Base-by-base conservation (phyloP, 371 early-diverging fungal genomes). In the Lichtheimia hyalospora region DNA sequence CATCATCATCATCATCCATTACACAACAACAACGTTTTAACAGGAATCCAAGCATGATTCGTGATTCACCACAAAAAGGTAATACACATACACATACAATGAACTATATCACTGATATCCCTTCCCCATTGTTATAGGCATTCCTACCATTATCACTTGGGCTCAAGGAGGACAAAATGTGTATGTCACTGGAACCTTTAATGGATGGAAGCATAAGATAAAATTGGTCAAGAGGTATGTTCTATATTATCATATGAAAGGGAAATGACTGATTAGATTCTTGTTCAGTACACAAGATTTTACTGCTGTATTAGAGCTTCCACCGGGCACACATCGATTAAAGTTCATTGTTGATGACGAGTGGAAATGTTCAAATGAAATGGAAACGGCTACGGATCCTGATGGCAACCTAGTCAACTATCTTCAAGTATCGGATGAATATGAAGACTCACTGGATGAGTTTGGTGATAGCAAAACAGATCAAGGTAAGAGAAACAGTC, bases 271-370 rank as follows among this genome's bases (percentile, higher is more conserved):
- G 40, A 18, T 20, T 3, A 25, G 25, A 52, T 50, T 40, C 15
- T 8, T 48, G 21, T n/a, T 16, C 58, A 88, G 88, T 58, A 81
- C 77, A 3, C 82, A 79, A 54, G 93, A 93, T 66, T 94, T 95
- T 61, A 83, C 87, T 6, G 86, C 91, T 0, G 89, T 96, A 7
- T 64, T 98, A 12, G 91, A 95, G 58, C 77, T 98, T 60, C 93
- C 94, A 12, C 88, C 91, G 13, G 97, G 97, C 23, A 96, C 94
- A 14, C 97, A 98, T 71, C 88, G 92, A 57, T 81, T 97, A 55
- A 98, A 98, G 72, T 98, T 96, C 69, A 95, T 98, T 64, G 97
- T 98, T 5, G 97, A 98, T 65, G 96, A 95, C 64, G 96, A 96
- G 63, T 98, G 98, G 98, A 91, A 92, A 64, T 97, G 96, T 60